Evolutionary conservation across 176 grass and related monocot species (phyloP), one percentile per base, ranked within the genome.

Genomic region (Paspalum vaginatum): DNA sequence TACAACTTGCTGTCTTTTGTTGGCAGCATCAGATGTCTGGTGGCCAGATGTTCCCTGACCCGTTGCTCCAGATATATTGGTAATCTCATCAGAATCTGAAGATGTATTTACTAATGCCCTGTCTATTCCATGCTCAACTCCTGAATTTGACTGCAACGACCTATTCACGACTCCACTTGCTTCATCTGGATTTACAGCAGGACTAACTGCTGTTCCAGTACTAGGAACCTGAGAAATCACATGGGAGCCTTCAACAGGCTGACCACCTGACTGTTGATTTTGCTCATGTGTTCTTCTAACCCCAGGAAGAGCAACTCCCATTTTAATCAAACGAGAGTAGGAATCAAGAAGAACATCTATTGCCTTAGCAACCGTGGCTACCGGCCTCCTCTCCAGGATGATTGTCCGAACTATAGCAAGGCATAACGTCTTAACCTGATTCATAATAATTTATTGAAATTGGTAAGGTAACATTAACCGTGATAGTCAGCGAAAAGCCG

Each of bases 291-390:
- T 87, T 79, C 49, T 89, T 72, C 83, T 85, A 65, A 57, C 70
- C 69, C 79, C 87, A 85, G 78, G 63, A 87, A 81, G 41, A 80
- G 50, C 25, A 43, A 63, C 79, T 42, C 86, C 92, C 41, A 59
- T 70, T 89, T 91, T 93, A 61, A 98, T 74, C 62, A 74, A 87
- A 65, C 90, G 84, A 5, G 88, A 89, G 88, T 98, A 95, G 61
- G 88, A 98, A 80, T 89, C 83, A 83, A 98, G 88, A 79, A 98
- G 70, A 53, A 89, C 86, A 91, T 95, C 90, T 61, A 98, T 98
- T 72, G 90, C 90, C 89, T 81, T 91, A 66, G 79, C 81, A 83
- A 91, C 88, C 11, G 81, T 85, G 62, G 66, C 84, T 77, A 95
- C 75, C 6, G 84, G 81, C 65, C 90, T 93, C 79, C 92, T 89